Percentiles rank a stretch among this genome's conserved stretches.
These are phyloP conservation scores for Trypanosoma melophagium DNA, from an alignment of 208 protist species.

Conservation along the genomic window DNA sequence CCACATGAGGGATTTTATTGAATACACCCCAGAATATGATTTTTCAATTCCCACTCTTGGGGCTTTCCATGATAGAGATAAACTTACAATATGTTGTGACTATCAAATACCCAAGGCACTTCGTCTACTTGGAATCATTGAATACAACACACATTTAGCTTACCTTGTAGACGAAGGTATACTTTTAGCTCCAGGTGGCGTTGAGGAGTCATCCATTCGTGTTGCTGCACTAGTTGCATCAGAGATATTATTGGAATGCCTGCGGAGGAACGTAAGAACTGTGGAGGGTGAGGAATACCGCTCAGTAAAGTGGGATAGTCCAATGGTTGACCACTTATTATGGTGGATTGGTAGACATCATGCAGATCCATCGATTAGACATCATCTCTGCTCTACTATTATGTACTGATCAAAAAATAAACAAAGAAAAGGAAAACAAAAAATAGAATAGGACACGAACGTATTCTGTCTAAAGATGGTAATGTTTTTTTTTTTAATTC, in stretches of 20 bases:
- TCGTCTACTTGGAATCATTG: constrained; percentile 54
- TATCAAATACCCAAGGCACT: constrained; percentile 87
- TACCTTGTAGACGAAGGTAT: constrained; percentile 48
- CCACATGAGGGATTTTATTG: not conserved
- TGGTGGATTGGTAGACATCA: constrained; percentile 75
- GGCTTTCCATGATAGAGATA: constrained; percentile 50
- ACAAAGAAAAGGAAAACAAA: no score
- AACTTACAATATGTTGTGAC: constrained; percentile 81
- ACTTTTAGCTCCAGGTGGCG: constrained; percentile 37
- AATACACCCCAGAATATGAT: not conserved
- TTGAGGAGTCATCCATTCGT: constrained; percentile 71
- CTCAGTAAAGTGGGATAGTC: constrained; percentile 19
- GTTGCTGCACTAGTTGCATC: constrained; percentile 54
- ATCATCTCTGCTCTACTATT: constrained; percentile 55
- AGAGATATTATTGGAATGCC: constrained; percentile 45
- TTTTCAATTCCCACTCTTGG: not conserved
- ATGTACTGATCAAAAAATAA: constrained; percentile 29
- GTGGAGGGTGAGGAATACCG: not conserved
- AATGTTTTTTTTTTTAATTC: no score
- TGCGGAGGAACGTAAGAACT: constrained; percentile 19
- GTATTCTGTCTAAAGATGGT: no score
- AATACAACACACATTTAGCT: constrained; percentile 53
- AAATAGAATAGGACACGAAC: no score
- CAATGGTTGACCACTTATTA: constrained; percentile 62
- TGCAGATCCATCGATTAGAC: constrained; percentile 18